A percentile compares a stretch with the other conserved stretches of the same genome.
Conservation (phyloP, 192 early-diverging fungal genomes). For the Rhizophagus clarus region DNA sequence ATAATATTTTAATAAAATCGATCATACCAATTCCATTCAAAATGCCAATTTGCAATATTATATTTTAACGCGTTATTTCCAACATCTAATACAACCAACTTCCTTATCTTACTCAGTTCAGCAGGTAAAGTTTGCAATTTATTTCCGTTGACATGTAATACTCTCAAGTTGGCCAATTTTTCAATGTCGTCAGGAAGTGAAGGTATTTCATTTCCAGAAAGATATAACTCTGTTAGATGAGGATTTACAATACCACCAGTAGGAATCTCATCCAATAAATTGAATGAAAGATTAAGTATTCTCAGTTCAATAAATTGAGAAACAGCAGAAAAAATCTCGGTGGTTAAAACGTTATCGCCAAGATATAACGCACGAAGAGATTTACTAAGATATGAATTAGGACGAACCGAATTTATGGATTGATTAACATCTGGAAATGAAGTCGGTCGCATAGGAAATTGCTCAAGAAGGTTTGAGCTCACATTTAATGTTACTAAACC, state of each 20-base stretch:
- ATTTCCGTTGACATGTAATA: slow-evolving; percentile 89
- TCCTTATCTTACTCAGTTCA: slow-evolving; percentile 85
- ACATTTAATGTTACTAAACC: slow-evolving; percentile 72
- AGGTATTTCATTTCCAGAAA: slow-evolving; percentile 83
- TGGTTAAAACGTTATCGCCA: slow-evolving; percentile 83
- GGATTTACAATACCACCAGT: slow-evolving; percentile 70
- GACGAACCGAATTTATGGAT: background rate
- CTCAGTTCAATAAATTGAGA: slow-evolving; percentile 72
- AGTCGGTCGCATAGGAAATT: slow-evolving; percentile 70
- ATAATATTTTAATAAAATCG: background rate
- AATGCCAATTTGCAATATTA: slow-evolving; percentile 93
- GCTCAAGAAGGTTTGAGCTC: slow-evolving; percentile 79
- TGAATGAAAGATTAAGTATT: slow-evolving; percentile 80
- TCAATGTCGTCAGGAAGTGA: slow-evolving; percentile 86
- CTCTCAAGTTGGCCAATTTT: slow-evolving; percentile 62
- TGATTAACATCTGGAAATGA: slow-evolving; percentile 16
- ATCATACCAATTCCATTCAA: slow-evolving; percentile 90
- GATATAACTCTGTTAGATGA: slow-evolving; percentile 75
- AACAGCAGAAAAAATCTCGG: slow-evolving; percentile 78
- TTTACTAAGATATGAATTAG: slow-evolving; percentile 51
- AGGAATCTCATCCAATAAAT: slow-evolving; percentile 83
- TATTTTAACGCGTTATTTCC: slow-evolving; percentile 89
- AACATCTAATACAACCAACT: slow-evolving; percentile 78
- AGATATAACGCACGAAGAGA: slow-evolving; percentile 67
- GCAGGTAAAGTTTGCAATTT: slow-evolving; percentile 88